phyloP scores from a whole-genome alignment of 441 rosid species.

The Populus hybrid region DNA sequence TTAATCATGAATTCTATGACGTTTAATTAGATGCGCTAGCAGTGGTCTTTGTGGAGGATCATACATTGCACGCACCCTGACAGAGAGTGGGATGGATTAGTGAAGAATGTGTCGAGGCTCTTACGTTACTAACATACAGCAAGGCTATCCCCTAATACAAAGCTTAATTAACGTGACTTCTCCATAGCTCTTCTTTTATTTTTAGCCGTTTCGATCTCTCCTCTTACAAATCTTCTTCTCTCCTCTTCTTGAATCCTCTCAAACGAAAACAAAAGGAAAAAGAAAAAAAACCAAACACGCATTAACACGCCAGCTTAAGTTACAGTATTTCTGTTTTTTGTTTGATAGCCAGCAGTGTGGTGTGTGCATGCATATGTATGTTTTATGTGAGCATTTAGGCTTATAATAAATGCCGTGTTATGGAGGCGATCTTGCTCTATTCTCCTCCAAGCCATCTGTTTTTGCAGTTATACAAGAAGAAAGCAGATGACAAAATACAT shows the following conservation, averaged over 20 bases:
- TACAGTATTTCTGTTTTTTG: not conserved
- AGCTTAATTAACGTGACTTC: slow-evolving; percentile 34
- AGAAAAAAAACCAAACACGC: not conserved
- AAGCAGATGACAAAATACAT: slow-evolving; percentile 20
- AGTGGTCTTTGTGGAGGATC: not conserved
- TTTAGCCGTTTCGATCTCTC: slow-evolving; percentile 22
- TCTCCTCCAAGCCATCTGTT: not conserved
- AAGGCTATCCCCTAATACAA: slow-evolving; percentile 5
- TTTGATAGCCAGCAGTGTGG: not conserved
- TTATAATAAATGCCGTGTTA: slow-evolving; percentile 15
- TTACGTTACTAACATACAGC: slow-evolving; percentile 30
- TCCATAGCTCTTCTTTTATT: not conserved
- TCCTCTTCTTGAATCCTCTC: not conserved
- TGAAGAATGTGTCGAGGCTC: not conserved
- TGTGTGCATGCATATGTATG: not conserved
- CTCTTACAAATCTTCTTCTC: not conserved
- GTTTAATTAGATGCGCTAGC: no score
- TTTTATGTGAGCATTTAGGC: not conserved
- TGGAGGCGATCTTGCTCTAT: not conserved
- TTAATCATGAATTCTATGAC: not conserved
- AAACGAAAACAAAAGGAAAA: not conserved
- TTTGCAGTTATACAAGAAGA: slow-evolving; percentile 18
- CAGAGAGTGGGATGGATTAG: slow-evolving; percentile 3
- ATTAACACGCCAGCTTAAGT: not conserved
- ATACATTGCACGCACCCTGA: not conserved